These are phyloP conservation scores for Leccinum barrowsii DNA, from an alignment of 768 basidiomycete species.

Conservation along the genomic window DNA sequence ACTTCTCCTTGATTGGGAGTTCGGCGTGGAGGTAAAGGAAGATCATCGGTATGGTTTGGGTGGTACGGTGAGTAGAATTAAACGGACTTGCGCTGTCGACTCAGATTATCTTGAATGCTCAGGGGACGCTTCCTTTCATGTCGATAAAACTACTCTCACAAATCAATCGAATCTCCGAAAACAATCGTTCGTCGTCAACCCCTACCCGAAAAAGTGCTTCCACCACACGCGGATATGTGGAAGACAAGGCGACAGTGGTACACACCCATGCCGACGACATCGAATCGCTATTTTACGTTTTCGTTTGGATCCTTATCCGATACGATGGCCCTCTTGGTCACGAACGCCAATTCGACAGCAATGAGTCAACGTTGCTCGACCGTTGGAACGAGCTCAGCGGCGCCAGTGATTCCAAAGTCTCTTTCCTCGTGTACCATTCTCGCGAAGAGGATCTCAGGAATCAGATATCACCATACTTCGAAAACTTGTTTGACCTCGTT, in stretches of 20 bases:
- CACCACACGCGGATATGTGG: not conserved
- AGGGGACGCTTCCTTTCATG: not conserved
- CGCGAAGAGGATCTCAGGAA: not conserved
- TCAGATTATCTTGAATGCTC: not conserved
- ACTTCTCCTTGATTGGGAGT: not conserved
- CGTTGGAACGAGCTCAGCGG: not conserved
- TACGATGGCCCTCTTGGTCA: not conserved
- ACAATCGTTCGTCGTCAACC: not conserved
- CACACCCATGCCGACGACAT: not conserved
- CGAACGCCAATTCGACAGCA: not conserved
- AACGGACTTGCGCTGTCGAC: not conserved
- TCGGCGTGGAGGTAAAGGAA: not conserved
- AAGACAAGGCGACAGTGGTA: not conserved
- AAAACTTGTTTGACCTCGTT: not conserved
- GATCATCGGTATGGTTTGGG: not conserved
- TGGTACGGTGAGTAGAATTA: not conserved
- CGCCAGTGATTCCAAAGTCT: not conserved
- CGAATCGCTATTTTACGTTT: not conserved
- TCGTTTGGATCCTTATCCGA: not conserved
- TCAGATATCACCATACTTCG: not conserved
- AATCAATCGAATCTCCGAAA: not conserved
- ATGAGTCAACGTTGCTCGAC: not conserved
- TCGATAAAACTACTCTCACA: not conserved
- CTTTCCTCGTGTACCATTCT: not conserved
- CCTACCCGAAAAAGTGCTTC: not conserved